phyloP scores from a whole-genome alignment of 1,139 yeast genomes.

The Debaryomyces robertsiae region DNA sequence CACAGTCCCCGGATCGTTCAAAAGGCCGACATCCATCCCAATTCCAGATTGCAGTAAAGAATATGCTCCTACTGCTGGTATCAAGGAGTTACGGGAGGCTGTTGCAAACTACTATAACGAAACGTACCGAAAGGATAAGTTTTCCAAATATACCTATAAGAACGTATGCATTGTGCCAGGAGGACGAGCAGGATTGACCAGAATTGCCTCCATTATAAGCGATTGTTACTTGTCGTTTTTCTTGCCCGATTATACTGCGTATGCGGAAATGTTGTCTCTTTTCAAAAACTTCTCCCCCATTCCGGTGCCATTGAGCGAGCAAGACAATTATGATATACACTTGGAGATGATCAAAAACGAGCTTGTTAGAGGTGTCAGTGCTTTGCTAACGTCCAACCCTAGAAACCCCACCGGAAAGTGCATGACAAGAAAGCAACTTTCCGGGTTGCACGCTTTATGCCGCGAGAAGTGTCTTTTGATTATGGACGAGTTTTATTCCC shows the following conservation, averaged over 20 bases:
- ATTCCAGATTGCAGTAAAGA: slow-evolving; percentile 58
- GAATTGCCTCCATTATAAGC: slow-evolving; percentile 65
- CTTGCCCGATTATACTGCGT: slow-evolving; percentile 70
- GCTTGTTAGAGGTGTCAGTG: slow-evolving; percentile 63
- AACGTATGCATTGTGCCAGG: slow-evolving; percentile 73
- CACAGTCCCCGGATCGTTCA: slow-evolving; percentile 60
- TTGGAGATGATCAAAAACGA: slow-evolving; percentile 58
- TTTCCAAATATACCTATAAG: slow-evolving; percentile 62
- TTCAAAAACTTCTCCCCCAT: slow-evolving; percentile 70
- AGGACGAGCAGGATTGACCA: slow-evolving; percentile 67
- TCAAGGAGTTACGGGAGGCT: slow-evolving; percentile 58
- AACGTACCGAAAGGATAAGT: slow-evolving; percentile 52
- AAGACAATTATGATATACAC: slow-evolving; percentile 62
- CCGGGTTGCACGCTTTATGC: slow-evolving; percentile 58
- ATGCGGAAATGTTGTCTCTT: slow-evolving; percentile 70
- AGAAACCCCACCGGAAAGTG: slow-evolving; percentile 69
- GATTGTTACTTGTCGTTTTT: slow-evolving; percentile 66
- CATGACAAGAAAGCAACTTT: slow-evolving; percentile 53
- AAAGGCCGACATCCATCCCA: slow-evolving; percentile 55
- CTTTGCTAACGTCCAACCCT: slow-evolving; percentile 63
- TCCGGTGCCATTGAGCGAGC: slow-evolving; percentile 64
- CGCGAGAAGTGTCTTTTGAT: slow-evolving; percentile 59
- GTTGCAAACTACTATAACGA: slow-evolving; percentile 64
- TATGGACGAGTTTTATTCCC: slow-evolving; percentile 70
- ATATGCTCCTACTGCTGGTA: slow-evolving; percentile 68